Evolutionary conservation across 495 filamentous ascomycete genomes (phyloP).

Genomic region (Penicillium riverlandense): DNA sequence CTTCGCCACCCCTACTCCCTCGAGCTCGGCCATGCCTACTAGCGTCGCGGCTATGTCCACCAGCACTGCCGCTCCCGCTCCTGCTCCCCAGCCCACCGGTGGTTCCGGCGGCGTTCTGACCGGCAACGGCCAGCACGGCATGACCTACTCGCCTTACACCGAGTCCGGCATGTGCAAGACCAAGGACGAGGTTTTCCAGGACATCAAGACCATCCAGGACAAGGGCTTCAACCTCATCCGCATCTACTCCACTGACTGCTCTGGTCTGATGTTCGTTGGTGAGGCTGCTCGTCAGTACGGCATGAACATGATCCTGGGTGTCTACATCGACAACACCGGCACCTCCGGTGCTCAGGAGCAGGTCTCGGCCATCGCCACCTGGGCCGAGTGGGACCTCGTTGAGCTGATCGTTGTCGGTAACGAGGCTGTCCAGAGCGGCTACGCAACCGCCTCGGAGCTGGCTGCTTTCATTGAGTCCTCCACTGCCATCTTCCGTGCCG

Average conservation of each 20-base stretch:
- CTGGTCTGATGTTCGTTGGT: conserved; percentile 66
- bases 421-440: conserved; percentile 73
- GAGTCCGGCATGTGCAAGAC: conserved; percentile 58
- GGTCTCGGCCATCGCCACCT: conserved; percentile 60
- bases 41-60: conserved; percentile 14
- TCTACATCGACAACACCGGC: conserved; percentile 67
- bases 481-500: conserved; percentile 38
- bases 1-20: conserved; percentile 35
- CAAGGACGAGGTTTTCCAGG: conserved; percentile 47
- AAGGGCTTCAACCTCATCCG: conserved; percentile 78
- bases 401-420: conserved; percentile 82
- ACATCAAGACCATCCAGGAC: conserved; percentile 60
- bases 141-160: conserved; percentile 87
- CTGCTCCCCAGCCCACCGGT: conserved; percentile 13
- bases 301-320: conserved; percentile 74
- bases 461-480: conserved; percentile 56
- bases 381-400: conserved; percentile 70
- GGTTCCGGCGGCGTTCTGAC: conserved; percentile 15
- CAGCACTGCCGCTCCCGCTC: conserved; percentile 11
- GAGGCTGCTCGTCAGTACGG: conserved; percentile 51
- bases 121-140: conserved; percentile 63
- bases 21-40: conserved; percentile 1
- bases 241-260: conserved; percentile 90
- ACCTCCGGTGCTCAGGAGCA: conserved; percentile 56
- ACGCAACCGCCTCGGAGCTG: conserved; percentile 53